Evolutionary conservation across 306 rosid genomes (phyloP).

Genomic region (Cucurbita ficifolia): DNA sequence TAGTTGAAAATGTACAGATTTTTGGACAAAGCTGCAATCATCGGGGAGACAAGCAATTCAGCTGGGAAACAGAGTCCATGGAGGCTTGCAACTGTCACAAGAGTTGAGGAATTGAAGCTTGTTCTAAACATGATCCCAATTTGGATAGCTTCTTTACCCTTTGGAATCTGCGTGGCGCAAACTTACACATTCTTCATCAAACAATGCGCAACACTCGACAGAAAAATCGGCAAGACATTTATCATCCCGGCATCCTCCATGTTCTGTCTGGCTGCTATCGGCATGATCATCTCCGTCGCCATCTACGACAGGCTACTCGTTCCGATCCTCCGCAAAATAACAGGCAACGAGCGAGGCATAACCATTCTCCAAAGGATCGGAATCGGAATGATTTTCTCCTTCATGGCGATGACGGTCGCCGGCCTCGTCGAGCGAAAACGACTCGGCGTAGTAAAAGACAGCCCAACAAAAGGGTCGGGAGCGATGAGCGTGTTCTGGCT

Average conservation of each 20-base stretch:
- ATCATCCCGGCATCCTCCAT: conserved; percentile 70
- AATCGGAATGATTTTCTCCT: conserved; percentile 58
- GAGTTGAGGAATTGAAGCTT: conserved; percentile 80
- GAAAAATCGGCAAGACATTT: conserved; percentile 25
- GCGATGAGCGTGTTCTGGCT: conserved; percentile 75
- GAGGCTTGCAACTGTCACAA: conserved; percentile 55
- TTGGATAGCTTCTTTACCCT: conserved; percentile 65
- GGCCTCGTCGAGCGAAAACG: conserved; percentile 55
- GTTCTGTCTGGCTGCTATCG: conserved; percentile 42
- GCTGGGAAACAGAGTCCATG: conserved; percentile 45
- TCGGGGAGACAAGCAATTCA: conserved; percentile 18
- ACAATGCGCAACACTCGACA: conserved; percentile 40
- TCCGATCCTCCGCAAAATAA: conserved; percentile 35
- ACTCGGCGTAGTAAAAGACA: conserved; percentile 18
- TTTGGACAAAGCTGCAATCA: conserved; percentile 81
- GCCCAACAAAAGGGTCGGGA: conserved; percentile 13
- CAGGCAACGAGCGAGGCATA: conserved; percentile 79
- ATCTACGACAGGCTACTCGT: conserved; percentile 62
- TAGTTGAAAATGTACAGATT: conserved; percentile 26
- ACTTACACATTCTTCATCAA: conserved; percentile 76
- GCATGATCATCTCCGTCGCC: conserved; percentile 57
- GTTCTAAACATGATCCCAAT: conserved; percentile 73
- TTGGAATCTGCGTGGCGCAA: conserved; percentile 60
- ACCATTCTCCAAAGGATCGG: conserved; percentile 80
- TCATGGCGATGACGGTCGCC: conserved; percentile 42